phyloP scores from a whole-genome alignment of 2,329 filamentous ascomycete genomes.

The Orbilia quercus region DNA sequence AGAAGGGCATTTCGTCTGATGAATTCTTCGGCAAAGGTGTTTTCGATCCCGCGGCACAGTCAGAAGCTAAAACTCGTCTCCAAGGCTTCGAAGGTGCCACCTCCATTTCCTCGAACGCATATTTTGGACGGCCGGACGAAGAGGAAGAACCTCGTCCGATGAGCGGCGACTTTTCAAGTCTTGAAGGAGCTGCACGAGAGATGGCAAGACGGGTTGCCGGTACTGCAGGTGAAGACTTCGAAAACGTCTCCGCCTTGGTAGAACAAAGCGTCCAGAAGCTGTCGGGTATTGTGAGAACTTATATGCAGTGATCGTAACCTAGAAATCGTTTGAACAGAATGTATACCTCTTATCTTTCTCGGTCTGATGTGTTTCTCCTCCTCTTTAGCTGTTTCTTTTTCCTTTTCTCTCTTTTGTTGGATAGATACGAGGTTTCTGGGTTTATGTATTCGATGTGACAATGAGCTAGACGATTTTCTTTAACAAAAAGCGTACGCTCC shows the following conservation, averaged over 20 bases:
- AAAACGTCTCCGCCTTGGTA: conserved; percentile 83
- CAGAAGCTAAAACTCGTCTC: conserved; percentile 86
- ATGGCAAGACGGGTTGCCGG: conserved; percentile 95
- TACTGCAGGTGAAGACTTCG: conserved; percentile 93
- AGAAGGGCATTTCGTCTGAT: conserved; percentile 97
- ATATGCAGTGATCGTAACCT: conserved; percentile 64
- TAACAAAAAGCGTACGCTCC: conserved; percentile 23
- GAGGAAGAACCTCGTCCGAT: conserved; percentile 67
- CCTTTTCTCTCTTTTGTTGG: conserved; percentile 13
- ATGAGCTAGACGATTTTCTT: conserved; percentile 27
- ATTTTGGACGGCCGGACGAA: conserved; percentile 93
- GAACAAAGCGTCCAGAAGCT: conserved; percentile 87
- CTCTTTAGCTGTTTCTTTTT: conserved; percentile 2
- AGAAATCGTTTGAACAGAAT: conserved; percentile 14
- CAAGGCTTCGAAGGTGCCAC: conserved; percentile 93
- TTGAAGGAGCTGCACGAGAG: conserved; percentile 94
- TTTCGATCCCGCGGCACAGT: conserved; percentile 81
- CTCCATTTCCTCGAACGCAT: conserved; percentile 93
- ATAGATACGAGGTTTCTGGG: conserved; percentile 6
- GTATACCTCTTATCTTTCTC: conserved; percentile 18
- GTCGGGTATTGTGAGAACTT: conserved; percentile 78
- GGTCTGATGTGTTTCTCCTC: neutral
- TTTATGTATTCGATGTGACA: conserved; percentile 50
- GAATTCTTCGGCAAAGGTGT: conserved; percentile 95
- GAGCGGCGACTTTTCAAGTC: conserved; percentile 74